Percentiles rank a stretch among this genome's conserved stretches.
phyloP scores from a whole-genome alignment of 73 alveolate genomes.

The Halteria grandinella region DNA sequence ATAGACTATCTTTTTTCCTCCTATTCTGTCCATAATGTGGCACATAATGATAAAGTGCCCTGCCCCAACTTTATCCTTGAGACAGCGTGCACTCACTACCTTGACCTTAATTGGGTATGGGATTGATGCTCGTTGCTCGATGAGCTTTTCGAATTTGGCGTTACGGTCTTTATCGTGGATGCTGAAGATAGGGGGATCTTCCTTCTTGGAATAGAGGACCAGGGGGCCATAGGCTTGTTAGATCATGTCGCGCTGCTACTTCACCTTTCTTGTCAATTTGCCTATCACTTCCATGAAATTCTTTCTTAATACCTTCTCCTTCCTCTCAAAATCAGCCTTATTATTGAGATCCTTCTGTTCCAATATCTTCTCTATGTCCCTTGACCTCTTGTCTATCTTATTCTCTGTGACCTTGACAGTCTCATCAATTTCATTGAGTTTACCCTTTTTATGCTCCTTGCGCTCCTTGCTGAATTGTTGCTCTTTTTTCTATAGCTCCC shows the following conservation, averaged over 20 bases:
- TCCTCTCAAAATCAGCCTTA: constrained; percentile 8
- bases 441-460: too few species aligned
- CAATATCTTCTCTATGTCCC: constrained; percentile 24
- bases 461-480: too few species aligned
- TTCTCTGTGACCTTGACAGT: constrained; percentile 24
- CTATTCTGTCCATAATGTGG: constrained; percentile 54
- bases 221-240: constrained; percentile 61
- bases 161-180: constrained; percentile 1
- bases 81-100: constrained; percentile 32
- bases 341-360: constrained; percentile 51
- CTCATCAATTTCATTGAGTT: constrained; percentile 26
- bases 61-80: constrained; percentile 61
- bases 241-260: constrained; percentile 45
- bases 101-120: constrained; percentile 55
- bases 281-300: constrained; percentile 9
- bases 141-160: constrained; percentile 14
- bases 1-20: constrained; percentile 47
- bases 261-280: constrained; percentile 29
- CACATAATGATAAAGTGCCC: constrained; percentile 55
- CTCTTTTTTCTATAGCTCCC: too few species aligned
- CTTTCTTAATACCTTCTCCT: constrained; percentile 33
- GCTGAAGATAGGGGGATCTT: constrained; percentile 38
- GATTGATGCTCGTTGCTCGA: neutral
- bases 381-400: constrained; percentile 16
- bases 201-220: constrained; percentile 39